Evolutionary conservation across 345 rosid species (phyloP).

Genomic region (Cochlearia excelsa): DNA sequence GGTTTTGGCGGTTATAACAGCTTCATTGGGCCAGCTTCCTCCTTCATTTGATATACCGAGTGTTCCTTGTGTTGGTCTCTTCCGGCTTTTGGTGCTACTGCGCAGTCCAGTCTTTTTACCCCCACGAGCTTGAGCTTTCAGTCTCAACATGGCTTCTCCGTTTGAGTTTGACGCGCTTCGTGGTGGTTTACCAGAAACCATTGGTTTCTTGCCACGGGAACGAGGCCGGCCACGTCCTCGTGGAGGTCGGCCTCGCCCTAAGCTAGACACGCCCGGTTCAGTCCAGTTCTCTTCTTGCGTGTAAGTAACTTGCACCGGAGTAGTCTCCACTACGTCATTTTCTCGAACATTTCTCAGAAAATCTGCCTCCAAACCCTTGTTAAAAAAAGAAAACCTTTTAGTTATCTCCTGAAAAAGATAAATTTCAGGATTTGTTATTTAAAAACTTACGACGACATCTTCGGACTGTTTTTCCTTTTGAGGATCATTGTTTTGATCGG

Average conservation of each 20-base stretch:
- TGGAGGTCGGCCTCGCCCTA: conserved; percentile 45
- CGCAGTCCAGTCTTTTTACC: conserved; percentile 56
- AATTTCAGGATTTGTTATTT: not conserved
- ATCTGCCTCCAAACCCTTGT: conserved; percentile 35
- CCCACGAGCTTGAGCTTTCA: conserved; percentile 50
- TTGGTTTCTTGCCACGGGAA: conserved; percentile 46
- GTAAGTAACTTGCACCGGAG: conserved; percentile 36
- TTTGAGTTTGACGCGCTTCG: conserved; percentile 31
- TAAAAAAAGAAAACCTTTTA: not conserved
- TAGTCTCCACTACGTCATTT: conserved; percentile 31
- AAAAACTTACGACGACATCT: conserved; percentile 48
- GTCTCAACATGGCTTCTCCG: conserved; percentile 33
- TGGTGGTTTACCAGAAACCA: conserved; percentile 47
- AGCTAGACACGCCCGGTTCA: conserved; percentile 38
- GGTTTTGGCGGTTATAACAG: conserved; percentile 26
- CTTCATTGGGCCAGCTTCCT: conserved; percentile 3
- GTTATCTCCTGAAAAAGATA: not conserved
- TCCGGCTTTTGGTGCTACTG: conserved; percentile 44
- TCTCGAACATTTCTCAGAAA: conserved; percentile 39
- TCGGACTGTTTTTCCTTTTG: conserved; percentile 46
- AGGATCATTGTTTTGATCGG: conserved; percentile 45
- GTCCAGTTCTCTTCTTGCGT: conserved; percentile 52
- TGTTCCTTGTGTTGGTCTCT: conserved; percentile 43
- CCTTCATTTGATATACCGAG: conserved; percentile 33
- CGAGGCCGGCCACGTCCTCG: conserved; percentile 48